A percentile compares a stretch with the other conserved stretches of the same genome.
phyloP scores from a whole-genome alignment of 768 basidiomycete species.

The Podaxis sp. region DNA sequence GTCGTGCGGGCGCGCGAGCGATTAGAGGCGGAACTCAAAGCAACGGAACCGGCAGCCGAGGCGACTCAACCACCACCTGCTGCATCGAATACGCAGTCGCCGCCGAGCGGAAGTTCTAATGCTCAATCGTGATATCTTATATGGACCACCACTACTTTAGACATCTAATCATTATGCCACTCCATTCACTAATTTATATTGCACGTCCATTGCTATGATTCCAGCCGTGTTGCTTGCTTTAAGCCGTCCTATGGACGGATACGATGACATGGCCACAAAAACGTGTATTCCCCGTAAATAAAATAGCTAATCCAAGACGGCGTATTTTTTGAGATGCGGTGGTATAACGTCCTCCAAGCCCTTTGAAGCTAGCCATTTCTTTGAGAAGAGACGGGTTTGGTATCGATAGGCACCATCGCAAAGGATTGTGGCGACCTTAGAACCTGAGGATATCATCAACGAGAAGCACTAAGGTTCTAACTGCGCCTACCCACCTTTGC shows the following conservation, averaged over 20 bases:
- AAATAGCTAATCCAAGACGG: constrained; percentile 63
- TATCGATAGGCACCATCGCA: constrained; percentile 98
- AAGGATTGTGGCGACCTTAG: constrained; percentile 82
- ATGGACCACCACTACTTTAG: not conserved
- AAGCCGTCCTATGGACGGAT: not conserved
- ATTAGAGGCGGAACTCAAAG: constrained; percentile 79
- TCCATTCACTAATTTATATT: constrained; percentile 12
- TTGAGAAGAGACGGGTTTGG: constrained; percentile 93
- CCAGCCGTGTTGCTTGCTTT: not conserved
- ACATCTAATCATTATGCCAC: not conserved
- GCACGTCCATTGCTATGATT: not conserved
- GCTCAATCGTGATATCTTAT: not conserved
- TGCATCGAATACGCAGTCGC: constrained; percentile 5
- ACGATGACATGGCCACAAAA: not conserved
- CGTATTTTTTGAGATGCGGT: constrained; percentile 80
- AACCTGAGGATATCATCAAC: constrained; percentile 40
- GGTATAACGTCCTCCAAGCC: constrained; percentile 77
- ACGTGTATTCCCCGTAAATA: not conserved
- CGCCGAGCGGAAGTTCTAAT: not conserved
- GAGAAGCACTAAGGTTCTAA: not conserved
- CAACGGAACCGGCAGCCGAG: constrained; percentile 20
- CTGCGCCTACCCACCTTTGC: constrained; percentile 53
- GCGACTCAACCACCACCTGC: constrained; percentile 17
- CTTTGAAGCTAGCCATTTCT: constrained; percentile 85
- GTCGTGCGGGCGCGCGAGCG: constrained; percentile 93